These are phyloP conservation scores for Micromonas pusilla DNA, from an alignment of 139 green algal species.

Conservation along the genomic window DNA sequence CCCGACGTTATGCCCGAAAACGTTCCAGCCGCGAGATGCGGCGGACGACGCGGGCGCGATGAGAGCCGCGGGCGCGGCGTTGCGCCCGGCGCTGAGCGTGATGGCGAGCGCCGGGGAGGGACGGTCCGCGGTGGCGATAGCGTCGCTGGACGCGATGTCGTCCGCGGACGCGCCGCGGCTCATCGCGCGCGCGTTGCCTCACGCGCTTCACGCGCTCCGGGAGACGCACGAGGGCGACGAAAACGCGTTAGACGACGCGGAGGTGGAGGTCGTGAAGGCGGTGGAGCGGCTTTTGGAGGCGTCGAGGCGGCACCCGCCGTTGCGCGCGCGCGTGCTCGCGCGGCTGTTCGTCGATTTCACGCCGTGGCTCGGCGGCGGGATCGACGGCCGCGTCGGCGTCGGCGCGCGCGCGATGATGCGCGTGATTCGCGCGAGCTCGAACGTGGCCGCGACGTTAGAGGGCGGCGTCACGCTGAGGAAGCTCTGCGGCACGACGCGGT, in stretches of 20 bases:
- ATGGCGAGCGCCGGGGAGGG: background rate
- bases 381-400: background rate
- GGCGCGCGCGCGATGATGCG: background rate
- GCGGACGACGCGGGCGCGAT: background rate
- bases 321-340: background rate
- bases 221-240: background rate
- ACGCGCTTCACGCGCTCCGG: background rate
- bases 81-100: background rate
- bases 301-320: background rate
- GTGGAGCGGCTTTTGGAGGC: background rate
- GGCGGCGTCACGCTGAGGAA: background rate
- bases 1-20: background rate
- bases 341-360: background rate
- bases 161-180: background rate
- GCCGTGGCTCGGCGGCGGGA: background rate
- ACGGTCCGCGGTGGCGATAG: background rate
- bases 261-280: background rate
- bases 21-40: background rate
- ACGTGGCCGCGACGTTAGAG: background rate
- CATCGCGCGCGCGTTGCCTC: conserved; percentile 3
- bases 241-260: background rate
- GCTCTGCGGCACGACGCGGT: background rate
- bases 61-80: background rate
- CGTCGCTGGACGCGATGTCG: background rate
- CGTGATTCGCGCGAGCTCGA: background rate